Conservation (phyloP, 2,329 filamentous ascomycete species). For the Aspergillus tanneri region DNA sequence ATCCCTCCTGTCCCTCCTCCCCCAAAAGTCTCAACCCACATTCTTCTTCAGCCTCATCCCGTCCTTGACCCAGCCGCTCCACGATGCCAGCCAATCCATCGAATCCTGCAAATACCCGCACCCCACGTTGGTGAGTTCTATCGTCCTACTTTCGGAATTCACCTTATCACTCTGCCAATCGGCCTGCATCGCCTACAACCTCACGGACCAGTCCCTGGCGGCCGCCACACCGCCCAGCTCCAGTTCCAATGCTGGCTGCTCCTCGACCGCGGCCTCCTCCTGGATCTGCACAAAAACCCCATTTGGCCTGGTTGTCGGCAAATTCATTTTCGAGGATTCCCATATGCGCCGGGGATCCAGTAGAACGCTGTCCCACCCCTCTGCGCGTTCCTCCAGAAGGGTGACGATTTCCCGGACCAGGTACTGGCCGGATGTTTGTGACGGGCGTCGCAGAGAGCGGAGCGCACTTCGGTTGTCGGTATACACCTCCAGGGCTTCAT, state of each 20-base stretch:
- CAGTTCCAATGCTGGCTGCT: background rate
- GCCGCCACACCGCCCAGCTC: no score
- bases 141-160: conserved; percentile 1
- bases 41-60: conserved; percentile 6
- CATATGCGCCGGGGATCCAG: no score
- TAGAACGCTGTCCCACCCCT: no score
- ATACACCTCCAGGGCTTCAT: background rate
- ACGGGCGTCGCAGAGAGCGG: no score
- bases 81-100: conserved; percentile 2
- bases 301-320: no score
- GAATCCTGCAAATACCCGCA: background rate
- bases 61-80: conserved; percentile 1
- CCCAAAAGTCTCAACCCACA: background rate
- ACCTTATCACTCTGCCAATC: conserved; percentile 3
- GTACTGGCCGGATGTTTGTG: no score
- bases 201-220: background rate
- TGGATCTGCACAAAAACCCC: conserved; percentile 3
- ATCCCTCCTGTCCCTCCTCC: conserved; percentile 2
- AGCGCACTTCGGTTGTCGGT: background rate
- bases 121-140: background rate
- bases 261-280: no score
- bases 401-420: no score
- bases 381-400: no score
- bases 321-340: no score
- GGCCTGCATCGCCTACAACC: conserved; percentile 2